These are phyloP conservation scores for Mallotus repandus DNA, from an alignment of 441 rosid species.

Conservation along the genomic window DNA sequence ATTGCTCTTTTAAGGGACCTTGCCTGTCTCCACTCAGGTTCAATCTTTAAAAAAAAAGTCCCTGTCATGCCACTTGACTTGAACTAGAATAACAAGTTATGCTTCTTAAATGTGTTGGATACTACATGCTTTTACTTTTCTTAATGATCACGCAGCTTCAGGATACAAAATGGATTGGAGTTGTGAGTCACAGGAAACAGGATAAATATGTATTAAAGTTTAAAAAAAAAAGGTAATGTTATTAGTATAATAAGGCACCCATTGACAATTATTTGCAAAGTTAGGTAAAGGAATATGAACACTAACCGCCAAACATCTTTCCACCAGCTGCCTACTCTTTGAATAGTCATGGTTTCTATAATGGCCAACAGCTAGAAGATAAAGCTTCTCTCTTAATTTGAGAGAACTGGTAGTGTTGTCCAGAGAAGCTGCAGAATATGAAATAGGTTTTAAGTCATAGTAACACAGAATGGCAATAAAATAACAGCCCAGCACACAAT, in stretches of 20 bases:
- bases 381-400: slow-evolving; percentile 63
- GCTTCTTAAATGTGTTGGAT: neutral
- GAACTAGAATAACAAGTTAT: neutral
- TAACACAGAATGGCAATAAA: slow-evolving; percentile 2
- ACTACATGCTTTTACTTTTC: neutral
- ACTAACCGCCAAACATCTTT: slow-evolving; percentile 53
- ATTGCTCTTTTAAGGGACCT: slow-evolving; percentile 48
- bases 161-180: neutral
- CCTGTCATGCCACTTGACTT: neutral
- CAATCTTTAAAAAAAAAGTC: slow-evolving; percentile 35
- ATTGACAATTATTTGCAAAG: slow-evolving; percentile 12
- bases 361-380: slow-evolving; percentile 70
- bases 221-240: neutral
- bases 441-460: neutral
- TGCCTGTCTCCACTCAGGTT: slow-evolving; percentile 74
- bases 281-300: slow-evolving; percentile 1
- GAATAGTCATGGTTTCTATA: slow-evolving; percentile 57
- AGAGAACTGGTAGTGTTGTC: slow-evolving; percentile 43
- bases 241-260: neutral
- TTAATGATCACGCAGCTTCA: slow-evolving; percentile 7
- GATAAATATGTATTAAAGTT: neutral
- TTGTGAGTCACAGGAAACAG: neutral
- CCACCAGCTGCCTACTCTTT: slow-evolving; percentile 64
- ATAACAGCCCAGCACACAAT: neutral
- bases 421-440: slow-evolving; percentile 45